Base-by-base conservation (phyloP, 2,329 filamentous ascomycete genomes). In the Phialemonium atrogriseum region DNA sequence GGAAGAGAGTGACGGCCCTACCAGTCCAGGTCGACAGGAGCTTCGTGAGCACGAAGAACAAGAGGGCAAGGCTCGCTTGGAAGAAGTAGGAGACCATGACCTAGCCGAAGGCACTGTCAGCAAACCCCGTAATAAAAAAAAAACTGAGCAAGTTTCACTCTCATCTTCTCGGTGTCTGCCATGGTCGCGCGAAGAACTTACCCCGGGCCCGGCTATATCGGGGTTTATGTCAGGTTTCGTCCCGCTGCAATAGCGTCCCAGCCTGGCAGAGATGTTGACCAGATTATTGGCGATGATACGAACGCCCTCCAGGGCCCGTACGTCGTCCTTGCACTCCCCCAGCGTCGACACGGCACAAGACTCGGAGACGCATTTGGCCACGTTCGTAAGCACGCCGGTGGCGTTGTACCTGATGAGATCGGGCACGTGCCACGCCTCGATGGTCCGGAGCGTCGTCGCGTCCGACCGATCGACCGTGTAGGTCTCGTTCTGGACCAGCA, bases 81-180 rank as follows among this genome's bases (percentile, higher is more conserved):
- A 42, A 19, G 16, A 42, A 24, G 20, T 42, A 42, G 5, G 40
- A 40, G n/a, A 42, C 23, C 16, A 42, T 13, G 26, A 41, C 38
- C 38, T 41, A 20, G 13, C n/a, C 13, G n/a, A 14, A 19, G 12
- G n/a, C n/a, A 13, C 9, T 9, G 24, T 27, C 10, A 12, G 10
- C 8, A 20, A n/a, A n/a, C n/a, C n/a, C n/a, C n/a, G n/a, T n/a
- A n/a, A n/a, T n/a, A n/a, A n/a, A n/a, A n/a, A n/a, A n/a, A n/a
- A n/a, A n/a, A n/a, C n/a, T 28, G 23, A 28, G 16, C 15, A 24
- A 15, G 11, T 11, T 15, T 22, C 14, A 28, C 7, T 28, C n/a
- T 10, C 13, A 15, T 11, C 5, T 8, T 6, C 11, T 13, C 16
- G 13, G 13, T n/a, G 10, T 12, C 17, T 18, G 4, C 17, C 8